Conservation (phyloP, 1,284 basidiomycete genomes). For the Moniliella sp. region DNA sequence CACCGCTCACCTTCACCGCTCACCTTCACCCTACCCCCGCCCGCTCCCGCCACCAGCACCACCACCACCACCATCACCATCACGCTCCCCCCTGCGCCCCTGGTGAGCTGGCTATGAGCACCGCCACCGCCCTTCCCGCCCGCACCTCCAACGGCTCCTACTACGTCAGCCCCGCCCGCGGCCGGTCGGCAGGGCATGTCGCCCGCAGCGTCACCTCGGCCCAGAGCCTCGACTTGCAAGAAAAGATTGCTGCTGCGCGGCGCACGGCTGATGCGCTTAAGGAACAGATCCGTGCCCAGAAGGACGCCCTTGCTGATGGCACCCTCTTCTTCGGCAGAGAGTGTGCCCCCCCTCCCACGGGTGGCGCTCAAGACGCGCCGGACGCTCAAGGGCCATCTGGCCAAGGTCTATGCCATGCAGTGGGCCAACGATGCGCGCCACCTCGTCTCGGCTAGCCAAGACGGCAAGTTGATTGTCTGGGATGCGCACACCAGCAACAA, state of each 20-base stretch:
- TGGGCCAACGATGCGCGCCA: slow-evolving; percentile 92
- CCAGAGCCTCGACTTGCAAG: slow-evolving; percentile 36
- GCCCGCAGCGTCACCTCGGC: too few relatives aligned
- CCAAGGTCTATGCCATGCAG: slow-evolving; percentile 98
- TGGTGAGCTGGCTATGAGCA: too few relatives aligned
- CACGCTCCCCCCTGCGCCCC: too few relatives aligned
- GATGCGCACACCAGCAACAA: slow-evolving; percentile 99
- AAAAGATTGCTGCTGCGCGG: slow-evolving; percentile 68
- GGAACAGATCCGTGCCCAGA: slow-evolving; percentile 84
- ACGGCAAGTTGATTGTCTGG: slow-evolving; percentile 98
- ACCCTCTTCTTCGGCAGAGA: too few relatives aligned
- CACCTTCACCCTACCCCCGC: too few relatives aligned
- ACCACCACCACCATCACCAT: too few relatives aligned
- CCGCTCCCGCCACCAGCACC: too few relatives aligned
- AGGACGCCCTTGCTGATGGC: slow-evolving; percentile 84
- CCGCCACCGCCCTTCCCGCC: too few relatives aligned
- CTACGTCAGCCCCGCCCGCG: too few relatives aligned
- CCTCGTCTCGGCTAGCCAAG: slow-evolving; percentile 90
- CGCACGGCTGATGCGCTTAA: slow-evolving; percentile 87
- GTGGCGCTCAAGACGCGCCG: slow-evolving; percentile 85
- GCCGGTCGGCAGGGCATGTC: too few relatives aligned
- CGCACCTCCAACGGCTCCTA: too few relatives aligned
- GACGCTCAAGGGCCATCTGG: slow-evolving; percentile 81
- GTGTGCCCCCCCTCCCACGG: slow-evolving; percentile 68
- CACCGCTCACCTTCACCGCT: too few relatives aligned